phyloP scores from a whole-genome alignment of 169 alveolate genomes.

The Sarcocystis neurona region DNA sequence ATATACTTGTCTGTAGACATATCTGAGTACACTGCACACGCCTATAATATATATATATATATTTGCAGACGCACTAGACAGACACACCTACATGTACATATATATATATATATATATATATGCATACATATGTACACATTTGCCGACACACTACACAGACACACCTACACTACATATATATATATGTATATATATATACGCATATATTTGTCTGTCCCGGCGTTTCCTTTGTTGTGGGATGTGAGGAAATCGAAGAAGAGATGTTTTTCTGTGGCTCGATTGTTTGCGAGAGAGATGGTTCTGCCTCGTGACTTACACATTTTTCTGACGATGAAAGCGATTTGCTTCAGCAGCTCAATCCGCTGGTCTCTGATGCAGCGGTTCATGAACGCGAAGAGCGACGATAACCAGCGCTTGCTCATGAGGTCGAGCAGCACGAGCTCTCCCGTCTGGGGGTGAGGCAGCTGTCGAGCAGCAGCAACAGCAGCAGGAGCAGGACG shows the following conservation, averaged over 20 bases:
- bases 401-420: slow-evolving; percentile 10
- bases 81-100: background rate
- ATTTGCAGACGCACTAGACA: background rate
- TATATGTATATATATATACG: background rate
- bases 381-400: slow-evolving; percentile 27
- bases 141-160: background rate
- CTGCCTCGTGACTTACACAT: slow-evolving; percentile 12
- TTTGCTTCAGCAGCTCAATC: slow-evolving; percentile 35
- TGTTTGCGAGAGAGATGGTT: background rate
- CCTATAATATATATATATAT: background rate
- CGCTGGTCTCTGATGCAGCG: background rate
- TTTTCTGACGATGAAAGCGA: slow-evolving; percentile 34
- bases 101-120: no score
- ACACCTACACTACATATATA: background rate
- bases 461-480: background rate
- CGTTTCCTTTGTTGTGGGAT: no score
- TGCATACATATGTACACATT: background rate
- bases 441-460: slow-evolving; percentile 41
- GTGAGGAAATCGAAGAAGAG: background rate
- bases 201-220: background rate
- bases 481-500: background rate
- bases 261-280: background rate
- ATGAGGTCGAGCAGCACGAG: slow-evolving; percentile 9
- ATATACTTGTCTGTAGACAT: background rate
- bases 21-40: background rate